Percentiles rank a stretch among this genome's conserved stretches.
Conservation (phyloP, 2,329 filamentous ascomycete species). For the Arthroderma sp. region DNA sequence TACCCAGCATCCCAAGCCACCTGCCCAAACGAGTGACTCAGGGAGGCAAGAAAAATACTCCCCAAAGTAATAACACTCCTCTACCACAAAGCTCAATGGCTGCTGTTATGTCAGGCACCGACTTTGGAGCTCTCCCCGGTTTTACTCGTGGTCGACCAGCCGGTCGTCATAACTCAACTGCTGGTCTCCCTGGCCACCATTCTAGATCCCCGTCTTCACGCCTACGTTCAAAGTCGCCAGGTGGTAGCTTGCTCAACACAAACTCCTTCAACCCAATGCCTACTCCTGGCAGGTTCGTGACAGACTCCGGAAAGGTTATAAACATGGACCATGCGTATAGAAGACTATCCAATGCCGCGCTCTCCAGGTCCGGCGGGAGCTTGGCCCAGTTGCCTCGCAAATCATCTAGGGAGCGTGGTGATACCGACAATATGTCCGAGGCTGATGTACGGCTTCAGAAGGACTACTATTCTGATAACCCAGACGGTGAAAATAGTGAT, state of each 20-base stretch:
- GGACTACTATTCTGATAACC: constrained; percentile 57
- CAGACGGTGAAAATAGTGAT: constrained; percentile 45
- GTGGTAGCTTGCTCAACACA: constrained; percentile 36
- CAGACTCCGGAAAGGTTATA: constrained; percentile 49
- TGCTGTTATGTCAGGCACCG: constrained; percentile 30
- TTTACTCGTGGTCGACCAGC: constrained; percentile 24
- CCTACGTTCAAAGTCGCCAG: constrained; percentile 22
- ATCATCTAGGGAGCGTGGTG: constrained; percentile 20
- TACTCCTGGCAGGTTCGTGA: constrained; percentile 33
- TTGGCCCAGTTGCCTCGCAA: constrained; percentile 50
- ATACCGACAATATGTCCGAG: constrained; percentile 30
- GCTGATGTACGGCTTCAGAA: constrained; percentile 51
- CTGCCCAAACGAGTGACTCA: constrained; percentile 32
- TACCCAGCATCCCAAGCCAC: constrained; percentile 31
- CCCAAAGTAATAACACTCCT: constrained; percentile 7
- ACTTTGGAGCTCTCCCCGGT: constrained; percentile 22
- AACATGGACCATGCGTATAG: constrained; percentile 60
- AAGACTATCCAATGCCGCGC: constrained; percentile 56
- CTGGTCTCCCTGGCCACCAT: constrained; percentile 20
- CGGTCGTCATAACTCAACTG: constrained; percentile 27
- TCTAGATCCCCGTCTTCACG: constrained; percentile 20
- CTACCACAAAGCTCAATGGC: constrained; percentile 33
- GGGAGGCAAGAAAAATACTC: constrained; percentile 26
- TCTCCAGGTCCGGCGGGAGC: constrained; percentile 50
- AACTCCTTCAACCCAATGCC: constrained; percentile 34